phyloP scores from a whole-genome alignment of 2,329 filamentous ascomycete genomes.

The Calonectria fujianensis region DNA sequence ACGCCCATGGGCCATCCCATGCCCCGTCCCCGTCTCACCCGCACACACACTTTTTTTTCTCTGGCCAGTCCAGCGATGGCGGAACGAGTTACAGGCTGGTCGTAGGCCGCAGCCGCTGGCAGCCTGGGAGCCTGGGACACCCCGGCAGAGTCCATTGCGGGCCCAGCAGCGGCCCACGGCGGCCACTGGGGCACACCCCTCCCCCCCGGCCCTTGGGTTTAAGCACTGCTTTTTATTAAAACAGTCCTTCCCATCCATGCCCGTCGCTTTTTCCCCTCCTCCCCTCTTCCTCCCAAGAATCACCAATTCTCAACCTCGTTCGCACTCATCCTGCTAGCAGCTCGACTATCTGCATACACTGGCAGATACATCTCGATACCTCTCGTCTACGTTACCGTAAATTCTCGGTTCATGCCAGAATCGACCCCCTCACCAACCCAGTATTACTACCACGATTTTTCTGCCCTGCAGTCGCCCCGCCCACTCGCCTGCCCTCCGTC shows the following conservation, averaged over 20 bases:
- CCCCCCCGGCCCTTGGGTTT: conserved; percentile 51
- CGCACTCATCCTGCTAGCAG: conserved; percentile 42
- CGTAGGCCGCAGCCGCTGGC: conserved; percentile 35
- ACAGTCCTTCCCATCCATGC: conserved; percentile 56
- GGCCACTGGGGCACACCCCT: conserved; percentile 43
- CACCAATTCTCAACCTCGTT: conserved; percentile 47
- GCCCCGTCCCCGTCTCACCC: conserved; percentile 45
- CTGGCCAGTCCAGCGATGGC: conserved; percentile 25
- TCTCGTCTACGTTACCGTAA: conserved; percentile 36
- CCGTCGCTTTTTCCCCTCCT: conserved; percentile 51
- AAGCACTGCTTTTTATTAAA: conserved; percentile 57
- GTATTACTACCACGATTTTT: conserved; percentile 45
- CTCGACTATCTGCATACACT: conserved; percentile 42
- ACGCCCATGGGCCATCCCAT: conserved; percentile 41
- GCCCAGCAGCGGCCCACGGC: conserved; percentile 32
- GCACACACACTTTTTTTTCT: conserved; percentile 37
- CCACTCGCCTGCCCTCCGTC: conserved; percentile 41
- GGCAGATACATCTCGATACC: conserved; percentile 33
- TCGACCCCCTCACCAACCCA: conserved; percentile 51
- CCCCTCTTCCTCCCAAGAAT: conserved; percentile 53
- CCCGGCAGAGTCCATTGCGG: conserved; percentile 33
- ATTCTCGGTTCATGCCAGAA: conserved; percentile 52
- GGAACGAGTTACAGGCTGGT: conserved; percentile 48
- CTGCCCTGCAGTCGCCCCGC: conserved; percentile 38
- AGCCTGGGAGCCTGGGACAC: conserved; percentile 31